phyloP scores from a whole-genome alignment of 2,329 filamentous ascomycete genomes.

The Chrysoporthe puriensis region DNA sequence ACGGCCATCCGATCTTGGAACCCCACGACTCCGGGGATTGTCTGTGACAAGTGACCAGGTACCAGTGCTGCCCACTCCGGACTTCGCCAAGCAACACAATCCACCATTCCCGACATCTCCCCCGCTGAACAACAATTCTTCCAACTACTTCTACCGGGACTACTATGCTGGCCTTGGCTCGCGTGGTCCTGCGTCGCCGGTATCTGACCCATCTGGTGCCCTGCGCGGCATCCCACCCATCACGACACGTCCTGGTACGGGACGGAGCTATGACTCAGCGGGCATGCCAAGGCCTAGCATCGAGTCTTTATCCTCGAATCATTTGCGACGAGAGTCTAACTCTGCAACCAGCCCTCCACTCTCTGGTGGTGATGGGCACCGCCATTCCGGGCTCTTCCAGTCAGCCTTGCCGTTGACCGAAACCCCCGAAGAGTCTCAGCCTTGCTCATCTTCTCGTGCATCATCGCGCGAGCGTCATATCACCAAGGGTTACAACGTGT shows the following conservation, averaged over 20 bases:
- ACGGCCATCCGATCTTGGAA: constrained; percentile 51
- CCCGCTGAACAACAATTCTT: constrained; percentile 52
- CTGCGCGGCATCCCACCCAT: constrained; percentile 52
- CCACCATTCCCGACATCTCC: constrained; percentile 51
- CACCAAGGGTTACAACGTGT: constrained; percentile 66
- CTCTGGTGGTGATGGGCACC: constrained; percentile 50
- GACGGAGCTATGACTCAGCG: constrained; percentile 61
- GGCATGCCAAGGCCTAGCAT: constrained; percentile 55
- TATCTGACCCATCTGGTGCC: constrained; percentile 56
- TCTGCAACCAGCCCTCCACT: constrained; percentile 57
- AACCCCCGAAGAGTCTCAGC: constrained; percentile 55
- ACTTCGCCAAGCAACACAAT: constrained; percentile 65
- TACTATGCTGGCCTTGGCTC: constrained; percentile 52
- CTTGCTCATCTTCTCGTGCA: constrained; percentile 54
- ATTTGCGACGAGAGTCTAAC: constrained; percentile 53
- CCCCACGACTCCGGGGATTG: constrained; percentile 58
- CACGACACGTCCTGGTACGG: constrained; percentile 59
- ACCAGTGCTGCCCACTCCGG: constrained; percentile 66
- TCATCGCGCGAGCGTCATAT: constrained; percentile 62
- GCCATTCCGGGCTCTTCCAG: constrained; percentile 80
- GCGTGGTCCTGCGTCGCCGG: constrained; percentile 61
- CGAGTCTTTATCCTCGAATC: constrained; percentile 43
- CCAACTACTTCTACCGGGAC: constrained; percentile 61
- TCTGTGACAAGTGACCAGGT: constrained; percentile 67
- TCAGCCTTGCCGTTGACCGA: constrained; percentile 85